A percentile compares a stretch with the other conserved stretches of the same genome.
These are phyloP conservation scores for Pichia sp. DNA, from an alignment of 1,139 yeast genomes.

Conservation along the genomic window DNA sequence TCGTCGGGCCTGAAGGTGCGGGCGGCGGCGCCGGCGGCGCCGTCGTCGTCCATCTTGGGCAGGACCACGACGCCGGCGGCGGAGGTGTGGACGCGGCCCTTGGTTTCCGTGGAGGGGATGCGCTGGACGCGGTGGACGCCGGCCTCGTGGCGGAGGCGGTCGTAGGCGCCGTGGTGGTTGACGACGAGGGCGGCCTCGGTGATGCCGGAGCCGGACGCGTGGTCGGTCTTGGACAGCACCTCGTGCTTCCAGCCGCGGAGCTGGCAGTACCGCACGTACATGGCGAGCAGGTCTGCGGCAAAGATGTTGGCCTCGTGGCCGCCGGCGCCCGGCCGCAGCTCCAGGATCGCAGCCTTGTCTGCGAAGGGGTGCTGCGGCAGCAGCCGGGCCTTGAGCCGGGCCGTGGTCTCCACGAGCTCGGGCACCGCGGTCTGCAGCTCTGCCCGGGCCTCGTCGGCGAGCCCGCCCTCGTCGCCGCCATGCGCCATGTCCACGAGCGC, in stretches of 20 bases:
- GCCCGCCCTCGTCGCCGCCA: slow-evolving; percentile 38
- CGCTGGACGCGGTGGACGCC: slow-evolving; percentile 97
- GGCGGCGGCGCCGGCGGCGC: slow-evolving; percentile 45
- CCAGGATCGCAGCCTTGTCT: slow-evolving; percentile 75
- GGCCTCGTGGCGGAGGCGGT: slow-evolving; percentile 72
- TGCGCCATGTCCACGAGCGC: slow-evolving; percentile 31
- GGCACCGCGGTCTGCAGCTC: slow-evolving; percentile 46
- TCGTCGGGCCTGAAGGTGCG: slow-evolving; percentile 82
- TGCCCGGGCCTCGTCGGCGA: slow-evolving; percentile 40
- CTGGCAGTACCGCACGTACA: slow-evolving; percentile 76
- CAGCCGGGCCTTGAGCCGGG: slow-evolving; percentile 50
- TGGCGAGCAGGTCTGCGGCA: slow-evolving; percentile 69
- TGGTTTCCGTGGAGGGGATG: slow-evolving; percentile 86
- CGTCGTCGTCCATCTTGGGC: slow-evolving; percentile 73
- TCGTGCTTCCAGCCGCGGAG: slow-evolving; percentile 62
- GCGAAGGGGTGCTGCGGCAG: slow-evolving; percentile 76
- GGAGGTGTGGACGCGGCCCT: slow-evolving; percentile 92
- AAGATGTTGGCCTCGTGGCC: slow-evolving; percentile 91
- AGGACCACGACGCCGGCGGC: slow-evolving; percentile 93
- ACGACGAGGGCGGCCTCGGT: slow-evolving; percentile 74
- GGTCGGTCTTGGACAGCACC: slow-evolving; percentile 55
- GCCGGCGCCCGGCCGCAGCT: slow-evolving; percentile 93
- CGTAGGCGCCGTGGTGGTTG: slow-evolving; percentile 74
- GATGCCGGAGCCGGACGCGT: slow-evolving; percentile 56
- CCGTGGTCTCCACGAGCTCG: slow-evolving; percentile 36